These are phyloP conservation scores for Sisymbrium irio DNA, from an alignment of 345 rosid genomes.

Conservation along the genomic window DNA sequence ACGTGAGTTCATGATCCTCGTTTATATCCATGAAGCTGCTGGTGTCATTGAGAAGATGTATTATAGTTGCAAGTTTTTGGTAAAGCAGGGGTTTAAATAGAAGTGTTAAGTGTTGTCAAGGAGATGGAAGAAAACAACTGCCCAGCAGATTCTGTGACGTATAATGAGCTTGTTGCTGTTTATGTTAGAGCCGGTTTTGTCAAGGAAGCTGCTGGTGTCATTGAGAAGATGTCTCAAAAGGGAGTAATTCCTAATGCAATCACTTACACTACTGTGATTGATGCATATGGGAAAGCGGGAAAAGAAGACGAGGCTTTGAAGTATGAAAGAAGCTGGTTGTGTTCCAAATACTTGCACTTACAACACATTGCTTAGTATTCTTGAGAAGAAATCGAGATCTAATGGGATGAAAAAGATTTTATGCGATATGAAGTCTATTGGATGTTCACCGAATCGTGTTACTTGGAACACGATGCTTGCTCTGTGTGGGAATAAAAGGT, in stretches of 20 bases:
- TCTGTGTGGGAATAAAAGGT: conserved; percentile 65
- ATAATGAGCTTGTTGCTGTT: conserved; percentile 82
- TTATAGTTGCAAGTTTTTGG: conserved; percentile 75
- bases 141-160: conserved; percentile 66
- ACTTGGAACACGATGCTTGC: conserved; percentile 96
- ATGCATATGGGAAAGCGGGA: conserved; percentile 84
- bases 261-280: conserved; percentile 78
- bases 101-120: conserved; percentile 64
- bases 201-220: conserved; percentile 74
- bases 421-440: conserved; percentile 69
- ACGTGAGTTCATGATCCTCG: too few species aligned
- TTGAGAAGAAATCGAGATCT: conserved; percentile 65
- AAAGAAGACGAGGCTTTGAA: conserved; percentile 64
- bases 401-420: conserved; percentile 76
- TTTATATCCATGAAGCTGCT: too few species aligned
- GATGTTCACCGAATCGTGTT: conserved; percentile 76
- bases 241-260: conserved; percentile 77
- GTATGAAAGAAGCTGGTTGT: conserved; percentile 76
- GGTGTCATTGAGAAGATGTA: too few species aligned
- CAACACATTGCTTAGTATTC: conserved; percentile 72
- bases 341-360: conserved; percentile 84
- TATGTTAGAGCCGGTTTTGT: conserved; percentile 81
- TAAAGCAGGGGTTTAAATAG: conserved; percentile 72
- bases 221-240: conserved; percentile 57
- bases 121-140: conserved; percentile 89